Evolutionary conservation across 768 basidiomycete genomes (phyloP), one percentile per base, ranked within the genome.

Genomic region (Lentinula boryana): DNA sequence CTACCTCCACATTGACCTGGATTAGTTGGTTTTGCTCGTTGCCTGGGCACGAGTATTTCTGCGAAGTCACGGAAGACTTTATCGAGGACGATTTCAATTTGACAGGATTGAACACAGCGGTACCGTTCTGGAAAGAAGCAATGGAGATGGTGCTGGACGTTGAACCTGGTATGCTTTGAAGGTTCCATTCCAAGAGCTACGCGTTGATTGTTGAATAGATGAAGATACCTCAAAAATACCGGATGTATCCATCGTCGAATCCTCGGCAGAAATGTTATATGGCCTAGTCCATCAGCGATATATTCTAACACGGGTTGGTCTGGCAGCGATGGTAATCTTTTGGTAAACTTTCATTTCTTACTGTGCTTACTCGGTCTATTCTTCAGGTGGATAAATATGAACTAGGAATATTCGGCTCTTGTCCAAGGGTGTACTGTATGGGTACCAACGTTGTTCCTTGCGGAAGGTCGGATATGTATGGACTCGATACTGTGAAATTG

Each of bases 121-220:
- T 98, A 16, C 97, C 97, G 7, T 99, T 99, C 72, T 99, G 96
- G 94, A 98, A 98, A 73, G 97, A 99, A 73, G 97, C 97, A 49
- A 91, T 99, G 89, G 97, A 99, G 78, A 99, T 99, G 97, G 94
- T 99, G 15, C 75, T 99, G 65, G 97, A 99, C 76, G 96, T 98
- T 57, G 97, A 99, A 75, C 94, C 97, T 79, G 95, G 96, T 95
- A 71, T 72, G 87, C 72, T 64, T 62, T 10, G 3, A 15, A 3
- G 7, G 15, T 27, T 58, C 27, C 54, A 57, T 57, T 63, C 33
- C 4, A 12, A n/a, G 40, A 15, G 12, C 40, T n/a, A 44, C 9
- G 36, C 36, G n/a, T 23, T 21, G 48, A 54, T n/a, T 58, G 35
- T 53, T 59, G 51, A 7, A 16, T 55, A 89, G 89, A 91, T 66